phyloP scores from a whole-genome alignment of 169 alveolate genomes.

The Amoebophrya sp. region DNA sequence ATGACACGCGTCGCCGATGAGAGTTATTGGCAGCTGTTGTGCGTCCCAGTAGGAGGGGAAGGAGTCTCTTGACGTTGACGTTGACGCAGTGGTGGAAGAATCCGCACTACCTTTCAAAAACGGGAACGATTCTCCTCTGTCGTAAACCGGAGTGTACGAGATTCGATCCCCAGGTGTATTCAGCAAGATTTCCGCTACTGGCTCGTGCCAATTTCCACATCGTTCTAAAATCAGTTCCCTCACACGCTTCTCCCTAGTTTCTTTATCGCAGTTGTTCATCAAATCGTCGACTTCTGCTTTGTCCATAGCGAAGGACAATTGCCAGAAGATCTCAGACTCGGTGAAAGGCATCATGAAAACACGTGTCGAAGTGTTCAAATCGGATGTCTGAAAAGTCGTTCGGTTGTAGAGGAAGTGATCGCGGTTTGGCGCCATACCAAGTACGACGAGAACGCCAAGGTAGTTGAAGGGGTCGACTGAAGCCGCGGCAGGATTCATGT shows the following conservation, averaged over 20 bases:
- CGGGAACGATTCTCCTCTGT: not conserved
- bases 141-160: not conserved
- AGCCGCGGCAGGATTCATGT: no score
- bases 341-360: not conserved
- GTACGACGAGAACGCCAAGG: slow-evolving; percentile 24
- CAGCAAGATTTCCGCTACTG: not conserved
- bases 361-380: not conserved
- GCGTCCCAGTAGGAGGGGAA: not conserved
- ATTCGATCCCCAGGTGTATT: not conserved
- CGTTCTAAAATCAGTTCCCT: not conserved
- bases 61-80: no score
- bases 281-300: not conserved
- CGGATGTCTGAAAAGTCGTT: not conserved
- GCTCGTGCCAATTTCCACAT: not conserved
- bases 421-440: not conserved
- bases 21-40: not conserved
- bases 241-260: not conserved
- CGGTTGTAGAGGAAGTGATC: not conserved
- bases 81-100: no score
- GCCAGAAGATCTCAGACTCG: not conserved
- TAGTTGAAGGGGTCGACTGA: not conserved
- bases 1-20: slow-evolving; percentile 29
- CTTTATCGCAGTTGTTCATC: not conserved
- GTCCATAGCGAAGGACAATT: not conserved
- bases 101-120: no score